Evolutionary conservation across 768 basidiomycete species (phyloP).

Genomic region (Termitomyces sp.): DNA sequence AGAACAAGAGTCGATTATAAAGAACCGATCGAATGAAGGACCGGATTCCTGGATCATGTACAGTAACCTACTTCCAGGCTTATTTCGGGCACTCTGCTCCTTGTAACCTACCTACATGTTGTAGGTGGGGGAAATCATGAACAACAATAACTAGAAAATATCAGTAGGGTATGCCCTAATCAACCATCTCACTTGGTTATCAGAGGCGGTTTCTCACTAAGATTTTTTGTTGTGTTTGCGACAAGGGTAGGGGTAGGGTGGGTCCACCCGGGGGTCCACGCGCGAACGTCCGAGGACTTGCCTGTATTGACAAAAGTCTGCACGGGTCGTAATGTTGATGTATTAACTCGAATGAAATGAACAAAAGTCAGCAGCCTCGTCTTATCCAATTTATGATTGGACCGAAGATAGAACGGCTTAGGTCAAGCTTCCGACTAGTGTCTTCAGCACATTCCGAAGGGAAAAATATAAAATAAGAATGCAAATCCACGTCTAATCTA

Average conservation of each 20-base stretch:
- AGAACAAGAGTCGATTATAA: background rate
- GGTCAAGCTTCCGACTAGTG: background rate
- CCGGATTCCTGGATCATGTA: too few species aligned
- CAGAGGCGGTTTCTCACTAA: background rate
- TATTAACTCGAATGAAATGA: background rate
- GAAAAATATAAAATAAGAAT: background rate
- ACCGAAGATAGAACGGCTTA: background rate
- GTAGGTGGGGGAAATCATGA: background rate
- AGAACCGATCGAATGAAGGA: background rate
- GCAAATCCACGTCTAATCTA: slow-evolving; percentile 41
- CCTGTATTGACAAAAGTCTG: background rate
- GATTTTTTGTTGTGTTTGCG: background rate
- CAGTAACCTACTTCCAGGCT: background rate
- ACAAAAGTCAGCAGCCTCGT: background rate
- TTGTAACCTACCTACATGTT: background rate
- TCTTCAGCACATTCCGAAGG: background rate
- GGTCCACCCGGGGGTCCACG: too few species aligned
- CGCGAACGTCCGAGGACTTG: too few species aligned
- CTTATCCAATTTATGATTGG: background rate
- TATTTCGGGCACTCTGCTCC: background rate
- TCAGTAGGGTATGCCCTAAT: background rate
- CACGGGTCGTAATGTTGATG: background rate
- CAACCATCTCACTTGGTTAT: background rate
- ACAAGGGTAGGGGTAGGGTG: background rate
- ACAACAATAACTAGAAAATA: too few species aligned